These are phyloP conservation scores for Arabidopsis thaliana DNA, from an alignment of 345 rosid genomes.

Conservation along the genomic window DNA sequence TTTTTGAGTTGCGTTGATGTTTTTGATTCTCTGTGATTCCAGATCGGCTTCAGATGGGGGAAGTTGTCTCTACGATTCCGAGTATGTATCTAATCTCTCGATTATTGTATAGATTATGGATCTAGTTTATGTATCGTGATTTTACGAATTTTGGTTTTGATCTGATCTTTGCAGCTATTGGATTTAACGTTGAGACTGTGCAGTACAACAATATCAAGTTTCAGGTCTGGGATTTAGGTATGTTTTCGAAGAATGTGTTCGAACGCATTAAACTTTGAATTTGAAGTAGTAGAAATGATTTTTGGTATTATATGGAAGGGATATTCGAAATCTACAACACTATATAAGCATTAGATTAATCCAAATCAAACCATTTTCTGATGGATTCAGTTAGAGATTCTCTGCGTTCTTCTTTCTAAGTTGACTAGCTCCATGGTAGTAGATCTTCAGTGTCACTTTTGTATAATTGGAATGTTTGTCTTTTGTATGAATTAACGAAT, in stretches of 20 bases:
- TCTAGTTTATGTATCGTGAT: conserved; percentile 20
- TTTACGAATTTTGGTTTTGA: conserved; percentile 16
- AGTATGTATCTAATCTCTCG: conserved; percentile 53
- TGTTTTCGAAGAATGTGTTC: conserved; percentile 22
- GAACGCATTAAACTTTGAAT: neutral
- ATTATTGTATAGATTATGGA: neutral
- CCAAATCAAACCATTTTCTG: neutral
- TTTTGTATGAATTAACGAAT: neutral
- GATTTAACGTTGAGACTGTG: conserved; percentile 95
- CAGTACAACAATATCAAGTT: conserved; percentile 94
- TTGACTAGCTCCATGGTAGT: neutral
- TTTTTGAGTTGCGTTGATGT: conserved; percentile 23
- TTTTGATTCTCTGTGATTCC: conserved; percentile 19
- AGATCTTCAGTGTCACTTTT: conserved; percentile 9
- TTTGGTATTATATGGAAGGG: neutral
- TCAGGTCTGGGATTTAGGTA: conserved; percentile 92
- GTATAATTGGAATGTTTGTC: neutral
- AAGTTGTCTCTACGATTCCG: conserved; percentile 96
- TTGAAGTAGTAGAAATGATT: neutral
- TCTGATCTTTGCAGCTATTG: conserved; percentile 70
- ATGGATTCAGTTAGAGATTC: conserved; percentile 10
- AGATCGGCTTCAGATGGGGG: conserved; percentile 99
- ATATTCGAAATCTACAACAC: neutral
- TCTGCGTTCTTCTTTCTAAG: conserved; percentile 7
- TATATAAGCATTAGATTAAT: neutral